phyloP scores from a whole-genome alignment of 768 basidiomycete species.

The Sutorius australiensis region DNA sequence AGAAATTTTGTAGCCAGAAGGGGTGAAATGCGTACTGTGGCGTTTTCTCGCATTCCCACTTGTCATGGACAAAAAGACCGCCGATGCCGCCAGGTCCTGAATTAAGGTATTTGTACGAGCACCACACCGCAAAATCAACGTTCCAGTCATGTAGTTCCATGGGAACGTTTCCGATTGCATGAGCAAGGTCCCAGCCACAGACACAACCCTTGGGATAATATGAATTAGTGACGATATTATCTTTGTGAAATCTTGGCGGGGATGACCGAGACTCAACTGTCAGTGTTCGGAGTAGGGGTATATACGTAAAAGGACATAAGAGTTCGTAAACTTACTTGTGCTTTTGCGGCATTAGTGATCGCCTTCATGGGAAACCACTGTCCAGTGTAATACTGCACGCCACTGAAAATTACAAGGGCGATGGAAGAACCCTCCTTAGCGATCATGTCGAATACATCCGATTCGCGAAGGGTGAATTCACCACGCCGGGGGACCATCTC shows the following conservation, averaged over 20 bases:
- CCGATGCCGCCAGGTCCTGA: conserved; percentile 96
- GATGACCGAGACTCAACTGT: conserved; percentile 4
- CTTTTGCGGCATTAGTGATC: conserved; percentile 82
- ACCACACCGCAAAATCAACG: conserved; percentile 98
- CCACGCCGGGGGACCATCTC: conserved; percentile 77
- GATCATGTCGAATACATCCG: conserved; percentile 81
- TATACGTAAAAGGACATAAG: conserved; percentile 26
- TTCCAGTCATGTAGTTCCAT: conserved; percentile 87
- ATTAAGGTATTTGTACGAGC: conserved; percentile 97
- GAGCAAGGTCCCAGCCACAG: conserved; percentile 95
- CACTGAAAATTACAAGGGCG: conserved; percentile 88
- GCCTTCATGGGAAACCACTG: conserved; percentile 87
- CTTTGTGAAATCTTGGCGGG: conserved; percentile 9
- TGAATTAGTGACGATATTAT: conserved; percentile 11
- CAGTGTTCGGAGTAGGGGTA: conserved; percentile 6
- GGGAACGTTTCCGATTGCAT: conserved; percentile 92
- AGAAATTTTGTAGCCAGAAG: conserved; percentile 4
- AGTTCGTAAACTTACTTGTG: conserved; percentile 52
- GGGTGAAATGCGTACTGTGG: conserved; percentile 53
- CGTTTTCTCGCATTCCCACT: conserved; percentile 59
- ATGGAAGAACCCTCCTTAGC: conserved; percentile 70
- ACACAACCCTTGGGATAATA: conserved; percentile 70
- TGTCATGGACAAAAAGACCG: conserved; percentile 86
- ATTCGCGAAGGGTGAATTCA: conserved; percentile 81
- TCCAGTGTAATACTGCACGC: conserved; percentile 97